Evolutionary conservation across 352 stramenopile genomes (phyloP), one percentile per base, ranked within the genome.

Genomic region (Pythium brachiatum): DNA sequence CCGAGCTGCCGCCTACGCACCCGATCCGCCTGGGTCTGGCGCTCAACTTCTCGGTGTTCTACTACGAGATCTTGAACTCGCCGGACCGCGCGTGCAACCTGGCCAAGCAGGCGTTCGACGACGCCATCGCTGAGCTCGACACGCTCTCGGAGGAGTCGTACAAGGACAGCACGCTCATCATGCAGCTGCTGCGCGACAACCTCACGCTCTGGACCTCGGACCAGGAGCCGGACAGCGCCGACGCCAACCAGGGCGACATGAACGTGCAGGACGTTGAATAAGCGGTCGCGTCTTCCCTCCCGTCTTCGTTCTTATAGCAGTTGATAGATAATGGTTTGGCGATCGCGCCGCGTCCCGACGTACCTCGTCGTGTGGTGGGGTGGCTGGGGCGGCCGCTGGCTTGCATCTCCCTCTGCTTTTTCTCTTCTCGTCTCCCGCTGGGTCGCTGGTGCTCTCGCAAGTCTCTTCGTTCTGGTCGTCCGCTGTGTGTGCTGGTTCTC

Each of bases 101-200:
- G 53, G 92, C 93, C 55, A 97, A 97, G 86, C 90, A 98, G 74
- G 97, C 97, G 16, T 99, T 99, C 70, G 97, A 99, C 70, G 96
- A 99, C 72, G 97, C 97, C 36, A 99, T 99, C 79, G 96, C 97
- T 21, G 97, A 99, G 80, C 87, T 99, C 29, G 97, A 99, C 82
- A 99, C 97, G 51, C 85, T 99, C 20, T 97, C 96, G 60, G 97
- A 99, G 69, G 97, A 99, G 78, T 97, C 85, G 47, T 99, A 99
- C 91, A 99, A 99, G 90, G 97, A 99, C 78, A 98, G 89, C 39
- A 99, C 97, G 38, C 83, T 99, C 53, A 99, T 99, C 79, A 99
- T 99, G 97, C 97, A 99, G 88, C 80, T 99, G 60, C 83, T 99
- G 57, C 92, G 97, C 62, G 97, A 99, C 84, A 99, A 99, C 92